Percentiles rank a stretch among this genome's conserved stretches.
Conservation (phyloP, 139 green algal genomes). For the Edaphochlamys debaryana region DNA sequence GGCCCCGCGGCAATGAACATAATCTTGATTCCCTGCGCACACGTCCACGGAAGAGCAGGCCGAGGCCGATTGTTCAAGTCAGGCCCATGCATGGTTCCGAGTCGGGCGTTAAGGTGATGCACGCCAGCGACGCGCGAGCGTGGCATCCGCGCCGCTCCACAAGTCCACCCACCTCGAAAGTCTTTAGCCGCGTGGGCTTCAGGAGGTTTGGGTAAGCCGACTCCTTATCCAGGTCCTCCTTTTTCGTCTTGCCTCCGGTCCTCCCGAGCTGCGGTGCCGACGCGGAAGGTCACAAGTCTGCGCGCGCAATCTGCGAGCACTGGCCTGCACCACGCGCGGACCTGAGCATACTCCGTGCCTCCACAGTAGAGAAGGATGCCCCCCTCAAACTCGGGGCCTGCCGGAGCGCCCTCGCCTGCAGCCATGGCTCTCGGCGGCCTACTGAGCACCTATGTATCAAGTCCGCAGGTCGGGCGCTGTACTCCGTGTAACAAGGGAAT, state of each 20-base stretch:
- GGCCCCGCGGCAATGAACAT: constrained; percentile 76
- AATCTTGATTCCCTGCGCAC: constrained; percentile 80
- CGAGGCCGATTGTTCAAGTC: no score
- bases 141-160: no score
- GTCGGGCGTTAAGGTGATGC: no score
- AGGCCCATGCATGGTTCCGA: no score
- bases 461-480: no score
- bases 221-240: constrained; percentile 68
- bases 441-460: no score
- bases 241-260: constrained; percentile 48
- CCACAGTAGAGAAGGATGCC: constrained; percentile 82
- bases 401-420: no score
- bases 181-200: constrained; percentile 77
- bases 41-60: no score
- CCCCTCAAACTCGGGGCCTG: no score
- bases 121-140: no score
- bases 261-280: constrained; percentile 40
- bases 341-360: constrained; percentile 76
- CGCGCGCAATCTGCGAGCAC: neutral
- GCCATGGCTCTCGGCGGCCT: no score
- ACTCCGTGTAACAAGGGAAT: no score
- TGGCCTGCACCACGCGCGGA: neutral
- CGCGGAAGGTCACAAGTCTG: neutral
- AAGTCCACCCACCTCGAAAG: constrained; percentile 61
- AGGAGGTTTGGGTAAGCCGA: constrained; percentile 80